Conservation (phyloP, 768 basidiomycete genomes). For the Mycena polygramma region DNA sequence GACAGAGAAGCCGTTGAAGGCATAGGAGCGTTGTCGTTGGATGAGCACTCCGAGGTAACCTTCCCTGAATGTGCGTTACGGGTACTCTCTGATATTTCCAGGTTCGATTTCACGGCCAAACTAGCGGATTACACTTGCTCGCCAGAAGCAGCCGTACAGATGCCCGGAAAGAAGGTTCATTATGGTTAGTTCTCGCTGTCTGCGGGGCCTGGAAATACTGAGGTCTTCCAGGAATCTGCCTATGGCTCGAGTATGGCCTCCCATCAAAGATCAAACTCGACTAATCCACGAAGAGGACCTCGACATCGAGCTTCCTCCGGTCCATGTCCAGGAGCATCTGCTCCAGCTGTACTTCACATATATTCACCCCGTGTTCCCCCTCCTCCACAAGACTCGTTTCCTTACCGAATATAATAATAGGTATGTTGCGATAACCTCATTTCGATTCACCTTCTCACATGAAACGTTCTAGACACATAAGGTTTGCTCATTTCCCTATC, state of each 20-base stretch:
- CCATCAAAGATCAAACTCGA: conserved; percentile 57
- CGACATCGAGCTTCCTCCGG: conserved; percentile 68
- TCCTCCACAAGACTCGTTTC: conserved; percentile 82
- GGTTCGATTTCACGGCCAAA: conserved; percentile 88
- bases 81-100: conserved; percentile 47
- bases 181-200: conserved; percentile 61
- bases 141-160: conserved; percentile 75
- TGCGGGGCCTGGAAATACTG: conserved; percentile 29
- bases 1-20: conserved; percentile 63
- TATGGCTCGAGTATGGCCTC: conserved; percentile 83
- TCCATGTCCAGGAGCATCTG: conserved; percentile 74
- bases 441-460: conserved; percentile 1
- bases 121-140: conserved; percentile 83
- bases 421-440: conserved; percentile 46
- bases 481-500: conserved; percentile 15
- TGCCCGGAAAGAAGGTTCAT: conserved; percentile 74
- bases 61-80: conserved; percentile 9
- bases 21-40: conserved; percentile 79
- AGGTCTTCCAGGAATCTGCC: conserved; percentile 68
- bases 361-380: conserved; percentile 86
- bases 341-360: conserved; percentile 85
- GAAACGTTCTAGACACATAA: conserved; percentile 20
- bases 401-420: conserved; percentile 70
- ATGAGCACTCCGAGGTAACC: conserved; percentile 79
- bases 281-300: conserved; percentile 59